Base-by-base conservation (phyloP, 257 asterid species). In the Echium plantagineum region DNA sequence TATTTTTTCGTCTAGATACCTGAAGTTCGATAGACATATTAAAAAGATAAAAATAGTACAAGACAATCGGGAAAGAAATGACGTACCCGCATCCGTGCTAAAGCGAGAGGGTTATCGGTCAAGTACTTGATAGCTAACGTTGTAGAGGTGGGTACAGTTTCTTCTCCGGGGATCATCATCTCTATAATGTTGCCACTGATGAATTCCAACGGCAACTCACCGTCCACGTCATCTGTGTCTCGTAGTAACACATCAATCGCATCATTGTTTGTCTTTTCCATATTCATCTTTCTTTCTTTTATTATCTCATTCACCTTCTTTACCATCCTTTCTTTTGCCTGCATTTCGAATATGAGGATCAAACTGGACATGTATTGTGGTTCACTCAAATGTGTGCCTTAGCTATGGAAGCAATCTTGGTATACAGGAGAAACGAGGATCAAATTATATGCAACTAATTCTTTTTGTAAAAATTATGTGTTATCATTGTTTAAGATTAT, bases 91-190 rank as follows among this genome's bases (percentile, higher is more conserved):
- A 93, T 63, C 18, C 66, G 85, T 2, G 77, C 80, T 53, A 89
- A 63, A 8, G 85, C 87, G 10, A 66, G 61, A 15, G 99, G 96
- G 49, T 59, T 80, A 74, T 93, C 96, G 17, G 76, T 60, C 7
- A 93, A 79, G 56, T 76, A 93, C 68, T 93, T 93, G 62, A 93
- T 84, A 5, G 94, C 96, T 12, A 93, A 68, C 7, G 99, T 89
- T 77, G 86, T 81, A 38, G 94, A 78, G 3, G 86, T 89, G 0
- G 99, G 99, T 54, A 93, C 85, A 0, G 95, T 84, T 81, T 89
- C 97, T 63, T 86, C 96, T 1, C 99, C 97, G 0, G 99, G 97
- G 59, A 89, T 84, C 97, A 93, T 93, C 96, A 93, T 81, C 76
- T 86, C 99, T 35, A 93, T 69, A 19, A 93, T 73, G 74, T 93